phyloP scores from a whole-genome alignment of 305 asterid genomes.

The Solanum chacoense region DNA sequence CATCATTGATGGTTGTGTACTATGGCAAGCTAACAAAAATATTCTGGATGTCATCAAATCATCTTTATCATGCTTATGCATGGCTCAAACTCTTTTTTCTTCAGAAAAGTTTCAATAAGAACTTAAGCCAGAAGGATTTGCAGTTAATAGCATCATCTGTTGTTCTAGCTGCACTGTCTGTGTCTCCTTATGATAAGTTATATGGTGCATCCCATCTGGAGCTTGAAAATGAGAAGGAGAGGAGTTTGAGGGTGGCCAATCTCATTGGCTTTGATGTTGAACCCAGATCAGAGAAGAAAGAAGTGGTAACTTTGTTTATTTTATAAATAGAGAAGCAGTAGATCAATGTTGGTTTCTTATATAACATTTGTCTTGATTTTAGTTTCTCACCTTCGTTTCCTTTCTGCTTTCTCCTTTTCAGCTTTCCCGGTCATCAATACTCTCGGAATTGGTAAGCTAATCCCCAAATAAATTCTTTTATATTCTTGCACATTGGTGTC shows the following conservation, averaged over 20 bases:
- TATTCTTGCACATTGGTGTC: neutral
- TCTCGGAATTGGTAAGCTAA: conserved; percentile 25
- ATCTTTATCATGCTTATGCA: conserved; percentile 29
- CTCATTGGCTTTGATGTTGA: conserved; percentile 26
- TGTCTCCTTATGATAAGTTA: conserved; percentile 15
- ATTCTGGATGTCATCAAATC: conserved; percentile 28
- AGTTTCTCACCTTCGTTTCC: conserved; percentile 1
- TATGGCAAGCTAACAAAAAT: conserved; percentile 28
- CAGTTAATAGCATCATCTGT: conserved; percentile 33
- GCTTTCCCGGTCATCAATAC: conserved; percentile 26
- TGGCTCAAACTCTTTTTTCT: conserved; percentile 32
- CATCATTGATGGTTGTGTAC: conserved; percentile 26
- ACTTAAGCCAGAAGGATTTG: conserved; percentile 25
- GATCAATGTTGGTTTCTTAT: neutral
- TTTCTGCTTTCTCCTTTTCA: conserved; percentile 6
- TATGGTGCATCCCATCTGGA: conserved; percentile 23
- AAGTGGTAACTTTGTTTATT: conserved; percentile 7
- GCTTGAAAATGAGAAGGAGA: conserved; percentile 21
- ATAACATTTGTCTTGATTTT: neutral
- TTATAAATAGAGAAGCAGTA: neutral
- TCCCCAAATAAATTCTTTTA: neutral
- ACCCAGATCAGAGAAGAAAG: conserved; percentile 19
- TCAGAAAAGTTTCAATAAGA: conserved; percentile 32
- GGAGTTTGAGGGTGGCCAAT: conserved; percentile 20
- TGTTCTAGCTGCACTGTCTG: conserved; percentile 31